Percentiles rank a stretch among this genome's conserved stretches.
These are phyloP conservation scores for Solanum infundibuliforme DNA, from an alignment of 257 asterid species.

Conservation along the genomic window DNA sequence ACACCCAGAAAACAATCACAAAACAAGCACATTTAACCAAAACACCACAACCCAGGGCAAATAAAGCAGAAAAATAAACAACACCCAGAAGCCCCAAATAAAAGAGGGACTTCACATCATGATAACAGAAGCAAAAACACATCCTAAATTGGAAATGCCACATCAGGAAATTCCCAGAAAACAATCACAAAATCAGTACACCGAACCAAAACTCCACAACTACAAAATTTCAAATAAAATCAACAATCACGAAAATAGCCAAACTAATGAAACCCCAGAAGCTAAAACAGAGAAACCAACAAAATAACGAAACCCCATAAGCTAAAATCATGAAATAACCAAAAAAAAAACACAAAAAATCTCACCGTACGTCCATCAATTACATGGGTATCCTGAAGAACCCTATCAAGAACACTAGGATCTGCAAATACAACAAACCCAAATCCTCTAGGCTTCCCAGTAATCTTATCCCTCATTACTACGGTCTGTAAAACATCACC, in stretches of 20 bases:
- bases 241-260: neutral
- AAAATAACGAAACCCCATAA: neutral
- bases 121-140: neutral
- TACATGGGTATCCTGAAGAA: slow-evolving; percentile 8
- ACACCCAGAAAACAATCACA: neutral
- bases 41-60: neutral
- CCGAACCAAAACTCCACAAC: neutral
- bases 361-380: slow-evolving; percentile 6
- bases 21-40: neutral
- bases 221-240: neutral
- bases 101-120: neutral
- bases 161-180: neutral
- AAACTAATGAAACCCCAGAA: neutral
- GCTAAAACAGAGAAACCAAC: neutral
- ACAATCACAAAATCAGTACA: neutral
- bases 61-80: neutral
- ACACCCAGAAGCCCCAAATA: neutral
- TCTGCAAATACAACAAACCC: slow-evolving; percentile 13
- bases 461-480: slow-evolving; percentile 61
- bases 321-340: neutral
- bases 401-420: neutral
- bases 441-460: slow-evolving; percentile 82
- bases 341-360: neutral
- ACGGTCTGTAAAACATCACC: slow-evolving; percentile 76
- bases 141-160: neutral